phyloP scores from a whole-genome alignment of 352 stramenopile genomes.

The Phytophthora melonis region DNA sequence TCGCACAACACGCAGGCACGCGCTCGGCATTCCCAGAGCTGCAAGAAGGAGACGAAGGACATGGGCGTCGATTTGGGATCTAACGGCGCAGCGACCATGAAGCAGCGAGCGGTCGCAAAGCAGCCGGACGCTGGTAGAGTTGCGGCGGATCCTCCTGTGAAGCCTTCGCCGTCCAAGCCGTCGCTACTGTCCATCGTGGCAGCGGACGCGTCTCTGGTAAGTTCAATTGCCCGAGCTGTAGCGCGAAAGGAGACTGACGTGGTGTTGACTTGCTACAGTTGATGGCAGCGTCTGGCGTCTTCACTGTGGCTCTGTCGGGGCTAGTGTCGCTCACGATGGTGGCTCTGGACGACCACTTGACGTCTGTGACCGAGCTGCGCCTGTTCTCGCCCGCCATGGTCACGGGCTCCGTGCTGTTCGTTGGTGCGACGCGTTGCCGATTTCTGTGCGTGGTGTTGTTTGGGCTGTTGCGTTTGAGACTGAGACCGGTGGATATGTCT shows the following conservation, averaged over 20 bases:
- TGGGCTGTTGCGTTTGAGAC: background rate
- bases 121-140: conserved; percentile 3
- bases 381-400: conserved; percentile 78
- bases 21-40: background rate
- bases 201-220: conserved; percentile 60
- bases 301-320: conserved; percentile 62
- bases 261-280: conserved; percentile 23
- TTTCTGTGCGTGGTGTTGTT: background rate
- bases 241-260: background rate
- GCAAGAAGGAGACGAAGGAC: conserved; percentile 1
- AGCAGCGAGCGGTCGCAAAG: conserved; percentile 24
- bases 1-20: no score
- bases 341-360: conserved; percentile 48
- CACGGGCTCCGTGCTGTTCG: conserved; percentile 64
- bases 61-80: conserved; percentile 34
- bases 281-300: conserved; percentile 48
- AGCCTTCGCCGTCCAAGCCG: conserved; percentile 25
- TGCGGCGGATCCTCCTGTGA: conserved; percentile 8
- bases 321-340: conserved; percentile 64
- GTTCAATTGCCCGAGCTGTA: background rate
- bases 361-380: conserved; percentile 63
- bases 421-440: conserved; percentile 29
- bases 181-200: conserved; percentile 54
- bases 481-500: no score
- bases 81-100: conserved; percentile 16